A percentile compares a stretch with the other conserved stretches of the same genome.
phyloP scores from a whole-genome alignment of 73 alveolate species.

The Uronychia binucleata region DNA sequence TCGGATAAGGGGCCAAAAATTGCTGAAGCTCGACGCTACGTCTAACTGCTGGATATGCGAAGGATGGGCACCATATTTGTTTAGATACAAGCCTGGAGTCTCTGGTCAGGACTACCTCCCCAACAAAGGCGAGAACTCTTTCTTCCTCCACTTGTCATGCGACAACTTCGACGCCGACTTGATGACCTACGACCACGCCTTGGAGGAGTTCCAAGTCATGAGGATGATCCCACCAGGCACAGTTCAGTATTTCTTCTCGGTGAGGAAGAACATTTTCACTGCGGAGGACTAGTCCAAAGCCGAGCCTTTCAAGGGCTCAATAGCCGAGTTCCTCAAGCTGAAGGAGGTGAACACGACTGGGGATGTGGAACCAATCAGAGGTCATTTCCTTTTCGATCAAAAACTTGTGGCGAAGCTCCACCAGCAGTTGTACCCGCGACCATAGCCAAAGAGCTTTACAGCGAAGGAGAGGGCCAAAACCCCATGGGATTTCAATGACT shows the following conservation, averaged over 20 bases:
- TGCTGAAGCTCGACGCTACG: slow-evolving; percentile 25
- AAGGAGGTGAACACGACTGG: background rate
- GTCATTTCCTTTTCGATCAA: background rate
- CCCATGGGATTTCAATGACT: slow-evolving; percentile 65
- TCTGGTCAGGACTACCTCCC: slow-evolving; percentile 19
- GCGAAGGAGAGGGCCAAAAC: slow-evolving; percentile 40
- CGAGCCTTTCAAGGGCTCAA: background rate
- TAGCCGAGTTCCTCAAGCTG: background rate
- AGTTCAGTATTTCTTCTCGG: slow-evolving; percentile 67
- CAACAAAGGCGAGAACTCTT: slow-evolving; percentile 24
- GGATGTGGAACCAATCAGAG: background rate
- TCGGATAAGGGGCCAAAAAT: slow-evolving; percentile 6
- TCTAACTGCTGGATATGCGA: slow-evolving; percentile 94
- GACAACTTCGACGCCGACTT: slow-evolving; percentile 73
- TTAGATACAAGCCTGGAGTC: slow-evolving; percentile 22
- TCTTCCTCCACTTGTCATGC: slow-evolving; percentile 70
- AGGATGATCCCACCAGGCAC: slow-evolving; percentile 86
- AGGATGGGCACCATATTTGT: slow-evolving; percentile 81
- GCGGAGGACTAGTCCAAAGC: background rate
- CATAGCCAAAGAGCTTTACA: slow-evolving; percentile 17
- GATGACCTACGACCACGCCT: slow-evolving; percentile 45
- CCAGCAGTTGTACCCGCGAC: slow-evolving; percentile 29
- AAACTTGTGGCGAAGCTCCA: background rate
- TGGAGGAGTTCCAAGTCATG: slow-evolving; percentile 46
- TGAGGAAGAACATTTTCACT: slow-evolving; percentile 7